Percentiles rank a stretch among this genome's conserved stretches.
Conservation (phyloP, 2,329 filamentous ascomycete species). For the Alternaria incomplexa region DNA sequence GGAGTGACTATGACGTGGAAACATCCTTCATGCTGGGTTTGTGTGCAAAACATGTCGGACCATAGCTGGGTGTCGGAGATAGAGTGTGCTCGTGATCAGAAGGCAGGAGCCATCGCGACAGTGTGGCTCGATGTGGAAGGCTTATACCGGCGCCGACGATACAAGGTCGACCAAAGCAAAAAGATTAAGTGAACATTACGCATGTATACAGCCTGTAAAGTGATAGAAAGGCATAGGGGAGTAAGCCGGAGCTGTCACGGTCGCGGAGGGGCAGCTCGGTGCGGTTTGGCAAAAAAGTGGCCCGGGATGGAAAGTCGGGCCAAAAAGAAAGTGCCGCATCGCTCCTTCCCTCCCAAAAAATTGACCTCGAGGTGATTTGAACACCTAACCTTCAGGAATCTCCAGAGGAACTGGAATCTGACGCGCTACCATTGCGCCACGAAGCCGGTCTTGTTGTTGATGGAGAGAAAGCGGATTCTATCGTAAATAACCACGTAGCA, state of each 20-base stretch:
- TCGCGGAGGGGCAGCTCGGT: background rate
- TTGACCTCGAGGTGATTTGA: constrained; percentile 19
- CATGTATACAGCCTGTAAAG: background rate
- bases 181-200: background rate
- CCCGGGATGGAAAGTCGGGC: background rate
- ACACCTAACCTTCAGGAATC: constrained; percentile 19
- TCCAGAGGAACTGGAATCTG: constrained; percentile 19
- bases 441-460: constrained; percentile 12
- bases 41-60: background rate
- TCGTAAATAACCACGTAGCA: background rate
- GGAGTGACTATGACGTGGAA: background rate
- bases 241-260: background rate
- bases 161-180: background rate
- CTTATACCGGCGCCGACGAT: background rate
- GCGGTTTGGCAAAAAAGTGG: background rate
- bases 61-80: background rate
- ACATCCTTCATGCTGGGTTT: background rate
- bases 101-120: background rate
- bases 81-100: background rate
- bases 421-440: constrained; percentile 21
- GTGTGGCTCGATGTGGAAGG: background rate
- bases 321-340: background rate
- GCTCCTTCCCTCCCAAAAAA: background rate
- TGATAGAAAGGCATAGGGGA: background rate
- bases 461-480: background rate